phyloP scores from a whole-genome alignment of 768 basidiomycete species.

The Leccinellum luteum region DNA sequence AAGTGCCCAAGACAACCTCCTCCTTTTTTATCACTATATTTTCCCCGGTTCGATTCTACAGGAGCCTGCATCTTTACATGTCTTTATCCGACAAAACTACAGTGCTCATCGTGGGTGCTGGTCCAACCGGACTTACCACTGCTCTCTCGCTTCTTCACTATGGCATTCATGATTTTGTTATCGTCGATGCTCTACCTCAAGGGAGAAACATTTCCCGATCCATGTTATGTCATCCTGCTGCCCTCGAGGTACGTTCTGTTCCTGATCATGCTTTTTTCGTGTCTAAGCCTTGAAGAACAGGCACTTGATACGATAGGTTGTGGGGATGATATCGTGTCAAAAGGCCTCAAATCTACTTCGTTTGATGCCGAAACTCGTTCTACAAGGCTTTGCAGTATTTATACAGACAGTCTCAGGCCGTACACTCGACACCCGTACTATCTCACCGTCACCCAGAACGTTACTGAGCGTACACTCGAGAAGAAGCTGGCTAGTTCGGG shows the following conservation, averaged over 20 bases:
- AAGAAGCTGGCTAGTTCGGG: constrained; percentile 32
- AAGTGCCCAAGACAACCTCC: too few relatives aligned
- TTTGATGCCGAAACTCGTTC: constrained; percentile 34
- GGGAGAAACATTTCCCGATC: constrained; percentile 37
- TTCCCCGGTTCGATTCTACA: too few relatives aligned
- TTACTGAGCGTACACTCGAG: constrained; percentile 42
- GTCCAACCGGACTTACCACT: constrained; percentile 47
- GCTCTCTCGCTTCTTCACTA: constrained; percentile 46
- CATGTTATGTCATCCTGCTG: constrained; percentile 46
- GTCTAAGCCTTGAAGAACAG: constrained; percentile 36
- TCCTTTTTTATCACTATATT: too few relatives aligned
- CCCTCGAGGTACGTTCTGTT: constrained; percentile 41
- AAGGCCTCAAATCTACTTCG: constrained; percentile 33
- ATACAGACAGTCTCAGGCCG: constrained; percentile 34
- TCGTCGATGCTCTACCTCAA: constrained; percentile 38
- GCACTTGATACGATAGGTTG: constrained; percentile 44
- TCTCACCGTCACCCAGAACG: constrained; percentile 42
- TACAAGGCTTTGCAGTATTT: constrained; percentile 22
- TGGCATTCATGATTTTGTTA: constrained; percentile 39
- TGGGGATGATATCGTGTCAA: constrained; percentile 38
- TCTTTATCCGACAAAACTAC: constrained; percentile 36
- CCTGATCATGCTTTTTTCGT: constrained; percentile 9
- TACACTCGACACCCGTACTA: constrained; percentile 45
- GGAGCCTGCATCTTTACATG: neutral
- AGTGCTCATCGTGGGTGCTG: constrained; percentile 49